Evolutionary conservation across 305 asterid genomes (phyloP), one percentile per base, ranked within the genome.

Genomic region (Withania somnifera): DNA sequence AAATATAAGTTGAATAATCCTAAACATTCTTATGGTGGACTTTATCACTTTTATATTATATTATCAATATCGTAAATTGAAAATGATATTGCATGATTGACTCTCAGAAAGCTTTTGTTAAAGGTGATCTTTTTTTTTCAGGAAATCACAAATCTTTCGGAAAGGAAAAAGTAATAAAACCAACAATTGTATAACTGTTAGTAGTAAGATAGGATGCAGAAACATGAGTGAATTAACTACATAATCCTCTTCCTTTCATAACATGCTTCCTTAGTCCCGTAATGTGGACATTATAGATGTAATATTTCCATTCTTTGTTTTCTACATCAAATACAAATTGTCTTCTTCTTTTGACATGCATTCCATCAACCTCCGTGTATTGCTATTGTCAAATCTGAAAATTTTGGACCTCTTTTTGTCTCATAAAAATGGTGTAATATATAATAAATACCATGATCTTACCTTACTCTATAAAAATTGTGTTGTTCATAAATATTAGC

Each of bases 381-480:
- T 96, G 88, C 95, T 93, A 89, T 93, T 93, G 91, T 96, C 99
- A 64, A 96, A 94, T 90, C 99, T 96, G 97, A 3, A 17, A 52
- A 52, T 15, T 45, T 0, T 45, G 13, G 67, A 50, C 14, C 7
- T 57, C 5, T 36, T 36, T 36, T 4, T 4, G 40, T 36, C 40
- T 36, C 34, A 57, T 14, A 13, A 26, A 28, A 2, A 4, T 6
- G 26, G 17, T 15, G 32, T 4, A 14, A 34, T 42, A 20, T 3
- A 42, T 32, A 5, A 20, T 2, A 51, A 38, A 7, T 40, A n/a
- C n/a, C n/a, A n/a, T n/a, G n/a, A n/a, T 30, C 32, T 77, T 89
- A 95, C 98, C 98, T 92, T 83, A 97, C 98, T n/a, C 93, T 84
- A 9, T 95, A 94, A 90, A 94, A 96, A 50, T 97, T 91, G 88